Percentiles rank a stretch among this genome's conserved stretches.
These are phyloP conservation scores for Marsdenia floribunda DNA, from an alignment of 257 asterid species.

Conservation along the genomic window DNA sequence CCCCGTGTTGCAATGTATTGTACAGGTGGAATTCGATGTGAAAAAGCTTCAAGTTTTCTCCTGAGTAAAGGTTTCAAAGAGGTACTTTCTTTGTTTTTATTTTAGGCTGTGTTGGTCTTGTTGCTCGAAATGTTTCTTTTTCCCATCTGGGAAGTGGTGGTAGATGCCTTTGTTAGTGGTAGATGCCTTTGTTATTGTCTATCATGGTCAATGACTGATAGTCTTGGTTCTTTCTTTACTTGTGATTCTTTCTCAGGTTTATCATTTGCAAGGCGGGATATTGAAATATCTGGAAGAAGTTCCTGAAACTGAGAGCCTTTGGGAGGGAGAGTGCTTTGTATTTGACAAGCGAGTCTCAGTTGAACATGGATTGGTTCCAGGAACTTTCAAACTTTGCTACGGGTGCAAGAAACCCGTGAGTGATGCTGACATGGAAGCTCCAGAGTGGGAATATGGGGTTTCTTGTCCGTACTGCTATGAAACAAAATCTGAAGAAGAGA, in stretches of 20 bases:
- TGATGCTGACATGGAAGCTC: constrained; percentile 85
- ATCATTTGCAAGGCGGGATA: constrained; percentile 92
- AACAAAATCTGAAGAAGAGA: constrained; percentile 88
- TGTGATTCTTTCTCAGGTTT: constrained; percentile 49
- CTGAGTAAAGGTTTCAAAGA: constrained; percentile 79
- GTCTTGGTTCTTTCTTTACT: background rate
- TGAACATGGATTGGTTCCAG: constrained; percentile 83
- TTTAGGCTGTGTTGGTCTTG: background rate
- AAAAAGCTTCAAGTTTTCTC: constrained; percentile 96
- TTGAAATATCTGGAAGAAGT: constrained; percentile 93
- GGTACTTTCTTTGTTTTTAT: constrained; percentile 36
- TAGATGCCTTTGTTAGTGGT: background rate
- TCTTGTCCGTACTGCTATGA: constrained; percentile 83
- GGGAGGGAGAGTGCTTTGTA: constrained; percentile 98
- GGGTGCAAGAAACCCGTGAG: constrained; percentile 94
- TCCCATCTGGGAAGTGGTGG: background rate
- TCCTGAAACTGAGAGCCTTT: constrained; percentile 66
- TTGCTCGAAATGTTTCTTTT: too few species aligned
- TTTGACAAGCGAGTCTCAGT: constrained; percentile 95
- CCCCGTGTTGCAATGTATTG: constrained; percentile 97
- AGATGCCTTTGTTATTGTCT: background rate
- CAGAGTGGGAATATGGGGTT: constrained; percentile 83
- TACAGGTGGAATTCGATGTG: constrained; percentile 98
- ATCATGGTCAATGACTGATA: background rate
- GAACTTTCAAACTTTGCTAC: constrained; percentile 83